phyloP scores from a whole-genome alignment of 2,329 filamentous ascomycete genomes.

The Lachnellula occidentalis region DNA sequence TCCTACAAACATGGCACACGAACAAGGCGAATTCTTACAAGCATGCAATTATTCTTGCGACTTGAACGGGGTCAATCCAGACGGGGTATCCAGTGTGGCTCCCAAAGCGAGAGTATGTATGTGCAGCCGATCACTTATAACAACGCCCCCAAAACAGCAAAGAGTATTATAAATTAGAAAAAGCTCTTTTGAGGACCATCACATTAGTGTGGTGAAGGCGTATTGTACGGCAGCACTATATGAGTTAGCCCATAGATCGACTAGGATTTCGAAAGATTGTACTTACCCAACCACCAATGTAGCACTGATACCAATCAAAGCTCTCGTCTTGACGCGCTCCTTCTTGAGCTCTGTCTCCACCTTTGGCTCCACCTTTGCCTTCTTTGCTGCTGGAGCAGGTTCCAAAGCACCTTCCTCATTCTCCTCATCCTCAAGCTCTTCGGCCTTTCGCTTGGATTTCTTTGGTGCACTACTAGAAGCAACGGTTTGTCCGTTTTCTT shows the following conservation, averaged over 20 bases:
- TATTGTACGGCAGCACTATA: constrained; percentile 32
- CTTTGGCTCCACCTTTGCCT: constrained; percentile 68
- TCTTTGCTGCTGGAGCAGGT: constrained; percentile 60
- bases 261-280: not conserved
- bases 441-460: constrained; percentile 67
- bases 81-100: constrained; percentile 23
- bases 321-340: constrained; percentile 79
- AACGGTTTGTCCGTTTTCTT: constrained; percentile 13
- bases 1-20: constrained; percentile 10
- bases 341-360: constrained; percentile 73
- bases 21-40: constrained; percentile 3
- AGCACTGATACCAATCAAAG: constrained; percentile 78
- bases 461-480: constrained; percentile 15
- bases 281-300: constrained; percentile 86
- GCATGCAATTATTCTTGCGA: constrained; percentile 8
- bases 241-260: constrained; percentile 10
- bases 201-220: constrained; percentile 19
- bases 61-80: constrained; percentile 14
- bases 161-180: constrained; percentile 7
- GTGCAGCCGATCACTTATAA: constrained; percentile 17
- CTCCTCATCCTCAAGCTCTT: constrained; percentile 55
- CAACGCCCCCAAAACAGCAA: constrained; percentile 17
- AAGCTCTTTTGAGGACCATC: constrained; percentile 15
- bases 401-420: constrained; percentile 43
- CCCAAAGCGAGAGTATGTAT: constrained; percentile 11